These are phyloP conservation scores for Amphicarpaea edgeworthii DNA, from an alignment of 306 rosid species.

Conservation along the genomic window DNA sequence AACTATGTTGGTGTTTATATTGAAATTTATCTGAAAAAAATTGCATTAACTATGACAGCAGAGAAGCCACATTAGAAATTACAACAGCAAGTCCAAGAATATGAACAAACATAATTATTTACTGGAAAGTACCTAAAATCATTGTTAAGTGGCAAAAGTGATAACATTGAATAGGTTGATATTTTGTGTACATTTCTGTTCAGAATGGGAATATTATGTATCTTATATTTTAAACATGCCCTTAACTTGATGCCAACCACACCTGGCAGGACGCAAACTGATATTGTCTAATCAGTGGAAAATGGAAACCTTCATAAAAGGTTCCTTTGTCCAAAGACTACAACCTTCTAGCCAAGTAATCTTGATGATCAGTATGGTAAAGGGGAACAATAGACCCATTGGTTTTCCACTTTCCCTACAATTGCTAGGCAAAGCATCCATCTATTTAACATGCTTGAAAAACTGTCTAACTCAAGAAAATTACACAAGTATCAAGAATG, in stretches of 20 bases:
- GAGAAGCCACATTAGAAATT: background rate
- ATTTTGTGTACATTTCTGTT: background rate
- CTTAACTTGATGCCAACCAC: conserved; percentile 10
- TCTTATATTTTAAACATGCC: background rate
- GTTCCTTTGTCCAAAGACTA: background rate
- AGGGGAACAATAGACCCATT: background rate
- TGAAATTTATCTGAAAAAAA: conserved; percentile 14
- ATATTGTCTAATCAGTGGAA: background rate
- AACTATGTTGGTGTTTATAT: background rate
- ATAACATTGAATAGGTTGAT: background rate
- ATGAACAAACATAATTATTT: conserved; percentile 7
- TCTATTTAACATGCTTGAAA: background rate
- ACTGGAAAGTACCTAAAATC: background rate
- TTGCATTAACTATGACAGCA: background rate
- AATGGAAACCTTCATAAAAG: conserved; percentile 2
- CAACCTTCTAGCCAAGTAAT: background rate
- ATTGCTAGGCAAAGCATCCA: background rate
- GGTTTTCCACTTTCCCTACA: background rate
- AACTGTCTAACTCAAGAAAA: conserved; percentile 8
- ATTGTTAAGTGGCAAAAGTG: background rate
- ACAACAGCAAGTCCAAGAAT: background rate
- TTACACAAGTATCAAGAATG: background rate
- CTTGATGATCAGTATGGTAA: background rate
- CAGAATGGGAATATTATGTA: background rate
- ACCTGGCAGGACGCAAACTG: background rate